Percentiles rank a stretch among this genome's conserved stretches.
These are phyloP conservation scores for Colletotrichum tropicicola DNA, from an alignment of 2,329 filamentous ascomycete species.

Conservation along the genomic window DNA sequence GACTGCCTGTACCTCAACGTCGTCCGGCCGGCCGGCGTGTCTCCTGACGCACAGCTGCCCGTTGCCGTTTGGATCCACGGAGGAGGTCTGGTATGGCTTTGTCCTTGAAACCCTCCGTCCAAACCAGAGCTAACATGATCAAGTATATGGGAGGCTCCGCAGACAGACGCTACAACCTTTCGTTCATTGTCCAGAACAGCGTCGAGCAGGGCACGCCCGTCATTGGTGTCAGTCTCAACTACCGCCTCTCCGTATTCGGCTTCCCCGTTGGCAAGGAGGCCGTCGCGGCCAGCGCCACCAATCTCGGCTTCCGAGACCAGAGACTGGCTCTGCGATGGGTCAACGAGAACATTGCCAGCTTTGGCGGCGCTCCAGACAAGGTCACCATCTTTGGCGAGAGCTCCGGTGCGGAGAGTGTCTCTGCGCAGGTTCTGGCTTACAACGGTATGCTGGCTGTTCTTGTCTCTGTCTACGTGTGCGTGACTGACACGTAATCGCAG, in stretches of 20 bases:
- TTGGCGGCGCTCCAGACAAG: slow-evolving; percentile 53
- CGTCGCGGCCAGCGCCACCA: slow-evolving; percentile 50
- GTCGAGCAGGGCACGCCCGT: slow-evolving; percentile 55
- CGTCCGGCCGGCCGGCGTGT: slow-evolving; percentile 59
- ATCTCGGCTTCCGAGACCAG: slow-evolving; percentile 59
- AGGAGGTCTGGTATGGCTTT: slow-evolving; percentile 35
- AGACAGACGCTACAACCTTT: slow-evolving; percentile 67
- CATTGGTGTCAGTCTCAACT: slow-evolving; percentile 59
- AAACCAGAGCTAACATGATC: not conserved
- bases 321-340: slow-evolving; percentile 56
- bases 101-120: no score
- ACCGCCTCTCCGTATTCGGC: slow-evolving; percentile 56
- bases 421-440: slow-evolving; percentile 56
- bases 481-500: not conserved
- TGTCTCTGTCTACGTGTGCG: not conserved
- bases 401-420: slow-evolving; percentile 57
- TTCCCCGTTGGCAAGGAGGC: slow-evolving; percentile 54
- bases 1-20: slow-evolving; percentile 72
- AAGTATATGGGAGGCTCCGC: slow-evolving; percentile 39
- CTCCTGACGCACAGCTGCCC: slow-evolving; percentile 52
- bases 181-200: slow-evolving; percentile 62
- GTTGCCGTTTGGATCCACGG: slow-evolving; percentile 69
- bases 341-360: slow-evolving; percentile 54
- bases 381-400: slow-evolving; percentile 63
- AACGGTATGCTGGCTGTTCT: slow-evolving; percentile 45